Conservation (phyloP, 2,329 filamentous ascomycete genomes). For the Xylaria sp. region DNA sequence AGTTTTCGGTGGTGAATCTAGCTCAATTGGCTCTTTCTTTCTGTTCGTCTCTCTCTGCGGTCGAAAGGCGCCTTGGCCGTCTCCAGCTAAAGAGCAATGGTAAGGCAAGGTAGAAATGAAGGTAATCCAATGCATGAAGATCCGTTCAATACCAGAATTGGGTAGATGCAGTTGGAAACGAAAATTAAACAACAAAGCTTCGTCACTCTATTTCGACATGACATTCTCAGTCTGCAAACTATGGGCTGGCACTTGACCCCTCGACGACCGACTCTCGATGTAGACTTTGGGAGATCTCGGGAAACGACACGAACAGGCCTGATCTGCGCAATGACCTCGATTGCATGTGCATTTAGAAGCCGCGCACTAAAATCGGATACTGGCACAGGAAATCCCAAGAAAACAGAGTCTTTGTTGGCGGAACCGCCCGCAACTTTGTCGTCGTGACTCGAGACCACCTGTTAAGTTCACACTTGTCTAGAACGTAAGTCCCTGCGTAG, state of each 20-base stretch:
- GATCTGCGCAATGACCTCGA: neutral
- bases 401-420: slow-evolving; percentile 1
- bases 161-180: neutral
- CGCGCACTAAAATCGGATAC: neutral
- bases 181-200: neutral
- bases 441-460: slow-evolving; percentile 17
- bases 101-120: neutral
- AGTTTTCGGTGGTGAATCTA: neutral
- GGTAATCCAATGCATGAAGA: too few species aligned
- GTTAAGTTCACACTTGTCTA: neutral
- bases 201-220: neutral
- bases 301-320: neutral
- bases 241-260: neutral
- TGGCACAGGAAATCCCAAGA: neutral
- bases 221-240: neutral
- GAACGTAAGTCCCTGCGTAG: slow-evolving; percentile 5
- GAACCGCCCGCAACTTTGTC: slow-evolving; percentile 30
- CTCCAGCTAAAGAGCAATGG: neutral
- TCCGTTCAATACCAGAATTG: too few species aligned
- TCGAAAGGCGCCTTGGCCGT: too few species aligned
- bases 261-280: neutral
- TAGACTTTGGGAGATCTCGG: too few species aligned
- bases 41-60: neutral
- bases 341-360: neutral
- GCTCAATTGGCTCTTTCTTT: neutral